Base-by-base conservation (phyloP, 2,329 filamentous ascomycete species). In the Pseudogymnoascus sp. region DNA sequence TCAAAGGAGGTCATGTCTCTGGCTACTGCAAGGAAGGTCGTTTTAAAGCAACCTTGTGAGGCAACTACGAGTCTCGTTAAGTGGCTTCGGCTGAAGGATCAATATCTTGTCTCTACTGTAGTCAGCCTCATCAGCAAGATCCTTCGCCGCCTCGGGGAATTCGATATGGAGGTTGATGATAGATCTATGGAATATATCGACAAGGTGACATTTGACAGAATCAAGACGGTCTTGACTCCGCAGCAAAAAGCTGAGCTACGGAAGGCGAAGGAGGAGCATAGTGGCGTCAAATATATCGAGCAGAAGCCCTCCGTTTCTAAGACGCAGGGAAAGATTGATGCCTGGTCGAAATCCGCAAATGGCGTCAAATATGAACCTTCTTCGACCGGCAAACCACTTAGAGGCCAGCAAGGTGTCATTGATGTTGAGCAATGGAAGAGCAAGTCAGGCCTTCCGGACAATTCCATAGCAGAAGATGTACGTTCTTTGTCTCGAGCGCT, bases 11-110 rank as follows among this genome's bases (percentile, higher is more conserved):
- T 63, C 60, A 67, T 61, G 60, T 65, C 66, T 60, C 69, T 65
- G 67, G 75, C 65, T 73, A 76, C 34, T 75, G 81, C 70, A 63
- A 65, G 70, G 7, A 80, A 80, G 66, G 79, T 78, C 62, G 80
- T 92, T 31, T 77, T 93, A 16, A 81, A 86, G 61, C 80, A 85
- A 12, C 88, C 90, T 1, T 85, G 84, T 4, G 82, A 77, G 61
- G 79, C 90, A 10, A 83, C 88, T 73, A 86, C 86, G 65, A 79
- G 77, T 14, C 87, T 96, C 76, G 87, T 89, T 39, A 91, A 89
- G 73, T 96, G 96, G 91, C 83, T 99, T 63, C 86, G 95, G 64
- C 81, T 99, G 4, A 89, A 93, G 67, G 95, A 99, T 73, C 83
- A 86, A 63, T 97, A 92, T 75, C 83, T 99, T 6, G 87, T 95